Base-by-base conservation (phyloP, 1,139 yeast species). In the Suhomyces taliae region DNA sequence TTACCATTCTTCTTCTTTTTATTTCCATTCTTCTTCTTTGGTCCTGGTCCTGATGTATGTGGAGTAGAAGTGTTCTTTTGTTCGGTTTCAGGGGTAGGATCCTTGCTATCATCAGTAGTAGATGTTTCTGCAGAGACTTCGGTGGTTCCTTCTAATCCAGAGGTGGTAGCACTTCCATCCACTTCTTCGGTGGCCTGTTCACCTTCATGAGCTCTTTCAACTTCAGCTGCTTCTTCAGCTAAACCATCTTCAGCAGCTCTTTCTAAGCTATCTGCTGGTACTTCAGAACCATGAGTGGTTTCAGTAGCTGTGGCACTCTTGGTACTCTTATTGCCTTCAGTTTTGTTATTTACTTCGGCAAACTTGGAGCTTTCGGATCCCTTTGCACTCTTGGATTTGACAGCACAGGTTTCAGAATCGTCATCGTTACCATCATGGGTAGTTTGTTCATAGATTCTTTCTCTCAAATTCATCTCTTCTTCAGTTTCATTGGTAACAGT, bases 401-500 rank as follows among this genome's bases (percentile, higher is more conserved):
- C 29, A 19, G 24, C 24, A 19, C 24, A 19, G 6, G 24, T 19
- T 19, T 19, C 24, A 19, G 24, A 19, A 19, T 19, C 24, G 24
- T 19, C 24, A 19, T 19, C 24, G 24, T 19, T 19, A 19, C 24
- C 24, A 19, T 19, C 24, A 19, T 19, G 24, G 24, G 61, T 54
- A 34, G 54, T 56, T 40, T 65, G 70, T 46, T 72, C 78, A 49
- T 72, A 72, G 1, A 66, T 55, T 44, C 77, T 57, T 52, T 69
- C 69, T 44, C 74, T 58, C 41, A 70, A 60, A 52, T 72, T 71
- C 75, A 72, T 71, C 14, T 68, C 58, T 43, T 71, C 76, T 48
- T 71, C 76, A 0, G 74, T 66, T 31, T 69, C 76, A 46, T 71
- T 47, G 1, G 77, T 71, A 8, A 72, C 60, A 0, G 77, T 71